These are phyloP conservation scores for Tetratostichococcus sp. DNA, from an alignment of 139 green algal genomes.

Conservation along the genomic window DNA sequence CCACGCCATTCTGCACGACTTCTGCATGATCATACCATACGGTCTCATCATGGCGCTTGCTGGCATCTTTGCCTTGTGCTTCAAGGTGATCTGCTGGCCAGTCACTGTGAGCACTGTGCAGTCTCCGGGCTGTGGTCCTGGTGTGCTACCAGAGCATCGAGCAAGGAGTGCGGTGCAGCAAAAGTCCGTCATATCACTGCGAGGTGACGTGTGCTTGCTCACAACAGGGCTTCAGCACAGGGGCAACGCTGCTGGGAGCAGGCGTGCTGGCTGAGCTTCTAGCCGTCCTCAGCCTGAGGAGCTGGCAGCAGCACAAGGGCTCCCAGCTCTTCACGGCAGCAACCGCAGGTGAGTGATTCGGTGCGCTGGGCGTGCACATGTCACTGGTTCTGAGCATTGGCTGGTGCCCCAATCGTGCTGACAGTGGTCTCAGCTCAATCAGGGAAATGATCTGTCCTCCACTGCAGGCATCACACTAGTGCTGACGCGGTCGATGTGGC, in stretches of 20 bases:
- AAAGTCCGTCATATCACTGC: no score
- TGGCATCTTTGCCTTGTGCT: slow-evolving; percentile 34
- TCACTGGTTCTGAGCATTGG: no score
- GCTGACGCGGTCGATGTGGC: neutral
- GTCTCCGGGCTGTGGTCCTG: no score
- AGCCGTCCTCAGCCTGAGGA: slow-evolving; percentile 44
- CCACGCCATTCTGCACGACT: slow-evolving; percentile 72
- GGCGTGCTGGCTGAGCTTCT: slow-evolving; percentile 18
- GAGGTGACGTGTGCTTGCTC: no score
- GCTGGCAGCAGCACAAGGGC: slow-evolving; percentile 36
- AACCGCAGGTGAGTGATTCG: slow-evolving; percentile 29
- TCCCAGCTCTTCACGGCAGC: slow-evolving; percentile 40
- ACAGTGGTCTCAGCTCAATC: no score
- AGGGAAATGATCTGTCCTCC: no score
- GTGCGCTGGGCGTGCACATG: slow-evolving; percentile 20
- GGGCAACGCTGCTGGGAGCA: neutral
- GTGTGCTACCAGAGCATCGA: no score
- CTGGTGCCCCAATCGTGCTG: no score
- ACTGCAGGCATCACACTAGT: neutral
- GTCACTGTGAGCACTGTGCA: no score
- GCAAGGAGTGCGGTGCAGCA: slow-evolving; percentile 20
- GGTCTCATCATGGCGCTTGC: slow-evolving; percentile 38
- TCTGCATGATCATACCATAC: slow-evolving; percentile 83
- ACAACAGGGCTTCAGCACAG: no score
- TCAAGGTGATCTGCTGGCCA: slow-evolving; percentile 21